Conservation (phyloP, 129 eudicot genomes). For the Pulicaria dysenterica region DNA sequence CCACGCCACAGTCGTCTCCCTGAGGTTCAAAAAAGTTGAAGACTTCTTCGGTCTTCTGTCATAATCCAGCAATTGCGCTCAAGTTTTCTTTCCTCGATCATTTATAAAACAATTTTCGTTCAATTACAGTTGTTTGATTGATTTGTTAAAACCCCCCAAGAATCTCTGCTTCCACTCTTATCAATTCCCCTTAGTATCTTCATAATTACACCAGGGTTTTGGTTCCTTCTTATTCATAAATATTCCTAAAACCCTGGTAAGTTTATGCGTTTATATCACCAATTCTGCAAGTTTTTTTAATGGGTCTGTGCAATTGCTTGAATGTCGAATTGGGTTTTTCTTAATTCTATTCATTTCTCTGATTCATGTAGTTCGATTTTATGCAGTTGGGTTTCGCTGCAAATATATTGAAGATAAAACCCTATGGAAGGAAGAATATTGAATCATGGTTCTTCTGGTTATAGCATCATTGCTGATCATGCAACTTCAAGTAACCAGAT, state of each 20-base stretch:
- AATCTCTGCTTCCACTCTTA: neutral
- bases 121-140: neutral
- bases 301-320: slow-evolving; percentile 9
- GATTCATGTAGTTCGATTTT: neutral
- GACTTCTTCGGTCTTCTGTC: slow-evolving; percentile 12
- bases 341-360: neutral
- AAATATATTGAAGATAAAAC: neutral
- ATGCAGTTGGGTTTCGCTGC: slow-evolving; percentile 13
- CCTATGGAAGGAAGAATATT: slow-evolving; percentile 23
- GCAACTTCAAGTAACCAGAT: slow-evolving; percentile 41
- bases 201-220: neutral
- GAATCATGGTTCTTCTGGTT: slow-evolving; percentile 19
- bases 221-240: neutral
- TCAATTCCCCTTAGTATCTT: slow-evolving; percentile 2
- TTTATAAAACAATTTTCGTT: neutral
- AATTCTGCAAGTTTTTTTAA: slow-evolving; percentile 6
- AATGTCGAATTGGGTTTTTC: slow-evolving; percentile 27
- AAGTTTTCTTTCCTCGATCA: neutral
- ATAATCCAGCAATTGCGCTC: neutral
- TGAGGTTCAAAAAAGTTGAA: neutral
- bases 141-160: neutral
- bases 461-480: slow-evolving; percentile 37
- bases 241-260: slow-evolving; percentile 20
- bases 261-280: slow-evolving; percentile 1
- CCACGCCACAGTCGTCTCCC: neutral